Conservation (phyloP, 441 rosid genomes). For the Adansonia grandidieri region DNA sequence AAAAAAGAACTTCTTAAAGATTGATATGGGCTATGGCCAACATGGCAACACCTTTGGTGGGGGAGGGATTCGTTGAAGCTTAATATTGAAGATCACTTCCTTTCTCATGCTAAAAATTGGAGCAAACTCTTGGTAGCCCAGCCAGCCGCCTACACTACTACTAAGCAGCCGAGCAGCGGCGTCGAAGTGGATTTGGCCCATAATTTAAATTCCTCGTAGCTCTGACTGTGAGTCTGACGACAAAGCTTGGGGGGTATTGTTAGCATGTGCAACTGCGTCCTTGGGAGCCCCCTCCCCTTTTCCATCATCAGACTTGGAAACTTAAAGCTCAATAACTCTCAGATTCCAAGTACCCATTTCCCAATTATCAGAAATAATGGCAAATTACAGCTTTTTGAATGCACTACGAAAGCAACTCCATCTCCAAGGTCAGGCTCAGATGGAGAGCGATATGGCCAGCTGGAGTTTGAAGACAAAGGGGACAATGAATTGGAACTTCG, state of each 20-base stretch:
- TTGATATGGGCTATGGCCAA: too few species aligned
- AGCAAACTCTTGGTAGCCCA: background rate
- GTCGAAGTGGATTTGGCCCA: background rate
- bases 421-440: slow-evolving; percentile 23
- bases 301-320: slow-evolving; percentile 29
- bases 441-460: slow-evolving; percentile 31
- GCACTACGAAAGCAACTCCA: slow-evolving; percentile 21
- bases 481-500: slow-evolving; percentile 29
- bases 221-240: background rate
- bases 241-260: background rate
- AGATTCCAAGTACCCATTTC: slow-evolving; percentile 7
- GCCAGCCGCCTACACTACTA: background rate
- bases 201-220: background rate
- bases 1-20: too few species aligned
- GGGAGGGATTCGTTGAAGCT: background rate
- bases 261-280: slow-evolving; percentile 47
- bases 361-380: slow-evolving; percentile 19
- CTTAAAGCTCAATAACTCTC: background rate
- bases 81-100: background rate
- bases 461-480: slow-evolving; percentile 43
- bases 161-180: background rate
- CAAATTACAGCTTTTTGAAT: slow-evolving; percentile 18
- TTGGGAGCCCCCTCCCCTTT: slow-evolving; percentile 23
- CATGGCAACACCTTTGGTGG: too few species aligned
- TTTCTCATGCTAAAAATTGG: background rate